Evolutionary conservation across 352 stramenopile genomes (phyloP), one percentile per base, ranked within the genome.

Genomic region (Blastocystis sp.): DNA sequence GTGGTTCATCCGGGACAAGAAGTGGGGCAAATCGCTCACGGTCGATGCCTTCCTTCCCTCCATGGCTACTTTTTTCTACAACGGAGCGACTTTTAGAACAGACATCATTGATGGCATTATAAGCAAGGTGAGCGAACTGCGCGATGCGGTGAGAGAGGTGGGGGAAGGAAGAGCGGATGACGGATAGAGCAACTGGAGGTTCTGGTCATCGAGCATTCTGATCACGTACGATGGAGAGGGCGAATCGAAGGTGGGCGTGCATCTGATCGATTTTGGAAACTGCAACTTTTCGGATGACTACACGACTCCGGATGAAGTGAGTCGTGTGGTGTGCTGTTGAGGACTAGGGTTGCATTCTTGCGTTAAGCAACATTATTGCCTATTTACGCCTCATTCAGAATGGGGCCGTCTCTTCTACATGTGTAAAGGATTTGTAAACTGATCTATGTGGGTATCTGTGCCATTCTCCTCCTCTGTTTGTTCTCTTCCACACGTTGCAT

Each of bases 241-340:
- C 7, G 48, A 23, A 1, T 66, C 48, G 11, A 28, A 64, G 28
- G 45, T 66, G 23, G 48, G 28, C 2, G 38, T 81, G 53, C 71
- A 81, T 45, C 48, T 81, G 14, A 81, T 81, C 43, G 71, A 81
- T 41, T 81, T 81, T 43, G 71, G 52, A 19, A 81, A 81, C 52
- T 64, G 71, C 10, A 81, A 81, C 52, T 81, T 81, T 81, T 62
- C 43, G 41, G 60, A 59, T 14, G 43, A 34, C 4, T 81, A 81
- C 60, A 64, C 41, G 2, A 62, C 71, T 65, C 10, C 71, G 19
- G 71, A 81, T 40, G 71, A 81, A 11, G 71, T 81, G 28, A 65
- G 38, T 5, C 40, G n/a, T 64, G 17, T 5, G 48, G 0, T 0
- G 48, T 1, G 48, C 48, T 0, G 5, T 56, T 7, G 5, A 14